Percentiles rank a stretch among this genome's conserved stretches.
phyloP scores from a whole-genome alignment of 176 grass and related monocot species.

The Avena insularis region DNA sequence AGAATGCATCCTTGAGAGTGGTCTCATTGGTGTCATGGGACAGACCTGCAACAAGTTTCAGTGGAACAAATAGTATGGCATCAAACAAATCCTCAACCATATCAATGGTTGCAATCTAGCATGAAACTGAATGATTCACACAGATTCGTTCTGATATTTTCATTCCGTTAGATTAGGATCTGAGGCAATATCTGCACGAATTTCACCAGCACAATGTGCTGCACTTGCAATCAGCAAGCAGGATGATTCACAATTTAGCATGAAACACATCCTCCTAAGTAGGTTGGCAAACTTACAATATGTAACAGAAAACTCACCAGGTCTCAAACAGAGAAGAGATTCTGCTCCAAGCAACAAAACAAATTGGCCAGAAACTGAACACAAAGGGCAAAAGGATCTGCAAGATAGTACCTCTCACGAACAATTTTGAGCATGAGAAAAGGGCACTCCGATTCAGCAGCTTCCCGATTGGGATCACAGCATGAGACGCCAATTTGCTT shows the following conservation, averaged over 20 bases:
- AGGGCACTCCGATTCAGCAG: slow-evolving; percentile 12
- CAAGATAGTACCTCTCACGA: slow-evolving; percentile 46
- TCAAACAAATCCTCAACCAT: neutral
- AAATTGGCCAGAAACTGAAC: neutral
- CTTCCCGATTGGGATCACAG: neutral
- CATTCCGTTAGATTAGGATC: too few relatives aligned
- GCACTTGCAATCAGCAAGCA: neutral
- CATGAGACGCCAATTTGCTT: too few relatives aligned
- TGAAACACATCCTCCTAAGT: neutral
- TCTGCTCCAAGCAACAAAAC: neutral
- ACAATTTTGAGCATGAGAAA: slow-evolving; percentile 41
- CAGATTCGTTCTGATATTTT: neutral
- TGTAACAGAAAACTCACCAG: neutral
- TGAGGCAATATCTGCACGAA: too few relatives aligned
- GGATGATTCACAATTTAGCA: neutral
- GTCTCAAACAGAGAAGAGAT: neutral
- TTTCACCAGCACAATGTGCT: too few relatives aligned
- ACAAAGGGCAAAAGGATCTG: too few relatives aligned
- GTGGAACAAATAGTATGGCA: neutral
- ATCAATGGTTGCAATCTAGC: neutral
- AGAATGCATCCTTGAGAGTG: slow-evolving; percentile 62
- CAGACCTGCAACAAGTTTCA: slow-evolving; percentile 38
- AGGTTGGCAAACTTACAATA: neutral
- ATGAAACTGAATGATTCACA: neutral
- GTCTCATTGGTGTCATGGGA: slow-evolving; percentile 67